Conservation (phyloP, 768 basidiomycete species). For the Suillus occidentalis region DNA sequence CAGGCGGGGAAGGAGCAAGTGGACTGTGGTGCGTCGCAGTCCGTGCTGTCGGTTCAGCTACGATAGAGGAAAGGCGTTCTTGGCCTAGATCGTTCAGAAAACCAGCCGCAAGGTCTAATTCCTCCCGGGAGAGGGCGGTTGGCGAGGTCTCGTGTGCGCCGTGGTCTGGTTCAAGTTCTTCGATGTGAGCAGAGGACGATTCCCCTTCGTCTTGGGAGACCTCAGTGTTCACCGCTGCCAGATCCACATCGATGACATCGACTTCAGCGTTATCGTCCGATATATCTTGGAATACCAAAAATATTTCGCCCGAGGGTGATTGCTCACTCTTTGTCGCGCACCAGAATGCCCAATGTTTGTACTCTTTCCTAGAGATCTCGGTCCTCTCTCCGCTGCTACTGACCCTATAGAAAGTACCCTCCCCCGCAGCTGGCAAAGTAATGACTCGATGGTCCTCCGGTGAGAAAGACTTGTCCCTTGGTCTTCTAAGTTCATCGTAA, state of each 20-base stretch:
- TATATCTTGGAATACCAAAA: not conserved
- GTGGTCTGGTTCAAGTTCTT: not conserved
- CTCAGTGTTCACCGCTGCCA: not conserved
- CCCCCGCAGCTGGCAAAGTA: not conserved
- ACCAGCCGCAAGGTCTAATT: not conserved
- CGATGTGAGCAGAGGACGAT: not conserved
- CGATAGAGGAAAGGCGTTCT: not conserved
- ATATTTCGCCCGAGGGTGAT: not conserved
- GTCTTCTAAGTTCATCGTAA: not conserved
- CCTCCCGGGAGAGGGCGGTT: not conserved
- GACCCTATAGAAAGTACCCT: not conserved
- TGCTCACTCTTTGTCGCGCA: not conserved
- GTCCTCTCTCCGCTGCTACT: not conserved
- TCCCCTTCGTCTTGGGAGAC: not conserved
- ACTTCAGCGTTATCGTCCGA: not conserved
- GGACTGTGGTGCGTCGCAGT: not conserved
- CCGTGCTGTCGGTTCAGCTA: not conserved
- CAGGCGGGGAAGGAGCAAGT: not conserved
- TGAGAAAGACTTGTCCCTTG: not conserved
- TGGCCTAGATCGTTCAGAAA: not conserved
- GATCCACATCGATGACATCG: not conserved
- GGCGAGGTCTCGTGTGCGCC: not conserved
- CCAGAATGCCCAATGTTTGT: not conserved
- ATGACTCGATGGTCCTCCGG: not conserved
- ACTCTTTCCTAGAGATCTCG: not conserved